Evolutionary conservation across 2,329 filamentous ascomycete genomes (phyloP), one percentile per base, ranked within the genome.

Genomic region (Alternaria incomplexa): DNA sequence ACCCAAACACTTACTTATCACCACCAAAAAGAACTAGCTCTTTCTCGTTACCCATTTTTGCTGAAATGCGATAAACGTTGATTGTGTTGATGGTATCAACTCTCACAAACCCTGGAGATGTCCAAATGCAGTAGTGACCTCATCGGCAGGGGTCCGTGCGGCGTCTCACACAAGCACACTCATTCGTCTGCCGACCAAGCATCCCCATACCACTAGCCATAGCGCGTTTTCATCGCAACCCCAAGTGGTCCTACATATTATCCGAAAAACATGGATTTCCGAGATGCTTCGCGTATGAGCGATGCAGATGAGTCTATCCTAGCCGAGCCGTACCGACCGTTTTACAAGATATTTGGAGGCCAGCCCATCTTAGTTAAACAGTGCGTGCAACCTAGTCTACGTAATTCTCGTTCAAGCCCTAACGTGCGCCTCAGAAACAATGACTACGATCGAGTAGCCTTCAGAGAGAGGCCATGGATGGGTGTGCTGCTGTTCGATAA

Each of bases 401-500:
- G 2, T 48, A 1, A 15, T 11, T 1, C 13, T 25, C 12, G 30
- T 6, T 4, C 25, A 2, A 3, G 7, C 7, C 6, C 25, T 45
- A 17, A 40, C 62, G 63, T 17, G 67, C 30, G 3, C 43, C 10
- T 13, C 12, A 79, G 83, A 68, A 73, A 79, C 40, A 84, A 84
- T 55, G 71, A 70, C 15, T 81, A 83, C 62, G 73, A 80, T 46
- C 76, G 78, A 52, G 65, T 66, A 48, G 82, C 85, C 3, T 92
- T 93, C 75, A 84, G 82, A 73, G 80, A 87, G 12, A 85, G 86
- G 74, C 91, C 91, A 0, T 79, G 90, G 44, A 80, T 91, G 43
- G 90, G 89, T 0, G 86, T 90, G 0, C 79, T 94, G 44, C 82
- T 94, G 11, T 92, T 94, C 77, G 88, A 91, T 68, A 94, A 94